Base-by-base conservation (phyloP, 352 stramenopile genomes). In the Phytophthora capsici region DNA sequence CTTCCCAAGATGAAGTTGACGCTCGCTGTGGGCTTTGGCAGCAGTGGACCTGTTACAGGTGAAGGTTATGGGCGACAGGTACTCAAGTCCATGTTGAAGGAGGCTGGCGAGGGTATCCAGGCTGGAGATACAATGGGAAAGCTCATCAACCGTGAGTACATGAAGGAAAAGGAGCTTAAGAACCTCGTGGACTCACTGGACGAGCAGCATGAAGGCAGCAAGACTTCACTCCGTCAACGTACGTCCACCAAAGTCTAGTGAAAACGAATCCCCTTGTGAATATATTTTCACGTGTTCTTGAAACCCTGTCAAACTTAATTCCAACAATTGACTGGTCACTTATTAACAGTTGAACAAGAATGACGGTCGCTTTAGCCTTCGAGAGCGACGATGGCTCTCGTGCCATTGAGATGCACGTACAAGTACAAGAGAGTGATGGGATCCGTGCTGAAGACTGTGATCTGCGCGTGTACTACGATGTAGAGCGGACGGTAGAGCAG, bases 1-100 rank as follows among this genome's bases (percentile, higher is more conserved):
- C 66, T 95, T 8, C 86, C 86, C 17, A 92, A 93, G 70, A 80
- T 95, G 69, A 91, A 91, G 72, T 62, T 95, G 56, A 95, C 86
- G 55, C 77, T 95, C 9, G 86, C 82, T 4, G 83, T 95, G 25
- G 86, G 86, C n/a, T 95, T 95, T 54, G 86, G 84, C 26, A 84
- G 72, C 63, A 93, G 83, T 30, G 83, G 80, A 0, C 87, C 87
- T 1, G 75, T 95, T 10, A 84, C 87, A 6, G 83, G 74, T 41
- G 87, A 93, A 48, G 84, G 86, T 0, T 93, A 93, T 50, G 85
- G 84, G 5, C 74, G 75, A 13, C 72, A 83, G 16, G 87, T 95
- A 41, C 66, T 95, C 20, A 74, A 81, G 47, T 64, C 65, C 19
- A 95, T 95, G 87, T 47, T 91, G 17, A 57, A 75, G 17, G 87